Conservation (phyloP, 805 yeast species). For the Candida tallmaniae region DNA sequence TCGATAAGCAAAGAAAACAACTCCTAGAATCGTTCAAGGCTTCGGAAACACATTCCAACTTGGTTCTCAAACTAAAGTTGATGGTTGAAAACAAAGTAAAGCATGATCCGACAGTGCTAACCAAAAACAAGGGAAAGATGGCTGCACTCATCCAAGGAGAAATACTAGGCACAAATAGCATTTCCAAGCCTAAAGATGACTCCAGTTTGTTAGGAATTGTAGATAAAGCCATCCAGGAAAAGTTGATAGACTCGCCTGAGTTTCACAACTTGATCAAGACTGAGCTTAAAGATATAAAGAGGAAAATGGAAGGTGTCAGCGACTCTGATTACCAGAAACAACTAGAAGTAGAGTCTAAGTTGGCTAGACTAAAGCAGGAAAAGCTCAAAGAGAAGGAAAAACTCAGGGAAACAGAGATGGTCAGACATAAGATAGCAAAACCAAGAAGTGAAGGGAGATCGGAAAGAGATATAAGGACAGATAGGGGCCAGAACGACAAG, state of each 20-base stretch:
- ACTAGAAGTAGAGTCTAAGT: conserved; percentile 17
- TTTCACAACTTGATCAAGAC: conserved; percentile 28
- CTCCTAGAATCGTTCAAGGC: conserved; percentile 41
- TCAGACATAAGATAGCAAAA: conserved; percentile 24
- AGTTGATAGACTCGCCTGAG: conserved; percentile 38
- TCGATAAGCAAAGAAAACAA: conserved; percentile 41
- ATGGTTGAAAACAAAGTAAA: conserved; percentile 44
- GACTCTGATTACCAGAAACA: conserved; percentile 37
- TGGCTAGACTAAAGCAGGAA: conserved; percentile 2
- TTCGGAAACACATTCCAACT: conserved; percentile 37
- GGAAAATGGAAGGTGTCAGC: conserved; percentile 29
- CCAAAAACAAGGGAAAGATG: conserved; percentile 47
- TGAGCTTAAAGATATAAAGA: conserved; percentile 30
- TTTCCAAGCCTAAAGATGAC: conserved; percentile 3
- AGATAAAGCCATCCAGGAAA: conserved; percentile 41
- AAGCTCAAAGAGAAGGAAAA: conserved; percentile 3
- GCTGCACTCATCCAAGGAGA: conserved; percentile 52
- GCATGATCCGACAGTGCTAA: conserved; percentile 44
- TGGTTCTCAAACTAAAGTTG: conserved; percentile 34
- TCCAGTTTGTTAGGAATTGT: conserved; percentile 33
- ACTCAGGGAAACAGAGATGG: conserved; percentile 1
- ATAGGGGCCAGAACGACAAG: neutral
- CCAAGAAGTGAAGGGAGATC: neutral
- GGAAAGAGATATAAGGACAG: neutral
- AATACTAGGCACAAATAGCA: conserved; percentile 24